Conservation (phyloP, 306 rosid species). For the Cicer bijugum region DNA sequence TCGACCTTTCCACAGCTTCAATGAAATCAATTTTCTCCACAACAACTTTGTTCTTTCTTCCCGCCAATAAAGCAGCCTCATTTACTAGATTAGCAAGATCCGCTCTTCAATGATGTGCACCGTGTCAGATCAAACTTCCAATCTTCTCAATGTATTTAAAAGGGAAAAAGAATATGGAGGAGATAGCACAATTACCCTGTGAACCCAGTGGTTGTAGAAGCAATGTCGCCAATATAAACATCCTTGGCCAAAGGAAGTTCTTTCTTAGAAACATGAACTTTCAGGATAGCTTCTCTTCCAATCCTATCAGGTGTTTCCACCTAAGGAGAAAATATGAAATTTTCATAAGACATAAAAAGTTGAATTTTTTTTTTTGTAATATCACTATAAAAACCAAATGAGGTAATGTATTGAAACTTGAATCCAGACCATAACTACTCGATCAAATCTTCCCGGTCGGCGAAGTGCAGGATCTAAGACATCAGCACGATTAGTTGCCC, state of each 20-base stretch:
- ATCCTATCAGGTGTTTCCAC: constrained; percentile 93
- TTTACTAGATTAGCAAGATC: constrained; percentile 95
- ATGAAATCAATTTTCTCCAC: constrained; percentile 90
- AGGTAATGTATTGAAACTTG: constrained; percentile 30
- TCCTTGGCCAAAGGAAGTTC: constrained; percentile 89
- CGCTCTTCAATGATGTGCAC: constrained; percentile 63
- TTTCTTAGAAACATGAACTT: constrained; percentile 81
- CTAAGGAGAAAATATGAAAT: constrained; percentile 46
- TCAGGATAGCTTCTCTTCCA: constrained; percentile 89
- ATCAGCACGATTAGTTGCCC: constrained; percentile 97
- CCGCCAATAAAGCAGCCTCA: constrained; percentile 96
- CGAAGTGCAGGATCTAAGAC: constrained; percentile 96
- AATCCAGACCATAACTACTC: constrained; percentile 87
- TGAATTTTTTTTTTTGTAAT: constrained; percentile 16
- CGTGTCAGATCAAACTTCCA: constrained; percentile 35
- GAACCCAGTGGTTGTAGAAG: constrained; percentile 95
- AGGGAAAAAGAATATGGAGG: constrained; percentile 16
- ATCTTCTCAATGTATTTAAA: constrained; percentile 32
- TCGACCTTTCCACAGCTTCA: constrained; percentile 94
- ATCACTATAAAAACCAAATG: constrained; percentile 32
- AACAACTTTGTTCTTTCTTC: constrained; percentile 77
- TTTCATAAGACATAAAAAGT: constrained; percentile 9
- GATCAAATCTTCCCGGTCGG: constrained; percentile 98
- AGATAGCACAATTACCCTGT: constrained; percentile 70
- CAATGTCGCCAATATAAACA: constrained; percentile 69